A percentile compares a stretch with the other conserved stretches of the same genome.
Evolutionary conservation across 352 stramenopile species (phyloP).

Genomic region (Phytophthora fragariae): DNA sequence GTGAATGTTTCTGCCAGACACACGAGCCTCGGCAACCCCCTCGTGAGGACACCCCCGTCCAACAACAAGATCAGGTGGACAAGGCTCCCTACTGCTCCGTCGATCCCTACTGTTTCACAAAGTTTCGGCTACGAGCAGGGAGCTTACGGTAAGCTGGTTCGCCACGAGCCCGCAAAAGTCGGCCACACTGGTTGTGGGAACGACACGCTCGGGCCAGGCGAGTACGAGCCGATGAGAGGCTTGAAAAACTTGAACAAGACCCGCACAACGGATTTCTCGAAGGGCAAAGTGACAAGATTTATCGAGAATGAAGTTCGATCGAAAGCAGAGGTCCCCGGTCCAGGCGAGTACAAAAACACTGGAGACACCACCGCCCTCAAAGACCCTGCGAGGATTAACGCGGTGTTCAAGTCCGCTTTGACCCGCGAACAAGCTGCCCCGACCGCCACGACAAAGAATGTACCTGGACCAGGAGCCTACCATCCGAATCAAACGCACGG

Average conservation of each 20-base stretch:
- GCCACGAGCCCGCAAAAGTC: slow-evolving; percentile 63
- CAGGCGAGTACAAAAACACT: slow-evolving; percentile 64
- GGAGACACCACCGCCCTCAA: slow-evolving; percentile 40
- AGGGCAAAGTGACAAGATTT: slow-evolving; percentile 70
- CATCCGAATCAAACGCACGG: slow-evolving; percentile 50
- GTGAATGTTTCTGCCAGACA: slow-evolving; percentile 19
- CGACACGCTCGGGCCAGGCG: slow-evolving; percentile 72
- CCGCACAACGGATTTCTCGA: slow-evolving; percentile 74
- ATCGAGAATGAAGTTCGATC: slow-evolving; percentile 70
- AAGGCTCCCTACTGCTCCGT: slow-evolving; percentile 72
- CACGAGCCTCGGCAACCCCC: slow-evolving; percentile 38
- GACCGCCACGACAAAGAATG: slow-evolving; percentile 40
- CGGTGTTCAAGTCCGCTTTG: slow-evolving; percentile 77
- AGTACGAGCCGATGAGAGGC: slow-evolving; percentile 75
- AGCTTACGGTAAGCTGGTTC: slow-evolving; percentile 75
- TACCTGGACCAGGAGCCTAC: slow-evolving; percentile 76
- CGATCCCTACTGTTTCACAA: slow-evolving; percentile 73
- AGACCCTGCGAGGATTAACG: slow-evolving; percentile 57
- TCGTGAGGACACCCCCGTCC: slow-evolving; percentile 42
- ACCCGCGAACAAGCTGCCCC: slow-evolving; percentile 56
- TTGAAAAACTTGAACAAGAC: slow-evolving; percentile 76
- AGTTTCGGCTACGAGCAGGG: slow-evolving; percentile 86
- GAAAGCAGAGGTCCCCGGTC: slow-evolving; percentile 62
- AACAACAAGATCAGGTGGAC: slow-evolving; percentile 72
- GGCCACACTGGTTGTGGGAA: slow-evolving; percentile 62